phyloP scores from a whole-genome alignment of 495 filamentous ascomycete species.

The Penicillium macrosclerotiorum region DNA sequence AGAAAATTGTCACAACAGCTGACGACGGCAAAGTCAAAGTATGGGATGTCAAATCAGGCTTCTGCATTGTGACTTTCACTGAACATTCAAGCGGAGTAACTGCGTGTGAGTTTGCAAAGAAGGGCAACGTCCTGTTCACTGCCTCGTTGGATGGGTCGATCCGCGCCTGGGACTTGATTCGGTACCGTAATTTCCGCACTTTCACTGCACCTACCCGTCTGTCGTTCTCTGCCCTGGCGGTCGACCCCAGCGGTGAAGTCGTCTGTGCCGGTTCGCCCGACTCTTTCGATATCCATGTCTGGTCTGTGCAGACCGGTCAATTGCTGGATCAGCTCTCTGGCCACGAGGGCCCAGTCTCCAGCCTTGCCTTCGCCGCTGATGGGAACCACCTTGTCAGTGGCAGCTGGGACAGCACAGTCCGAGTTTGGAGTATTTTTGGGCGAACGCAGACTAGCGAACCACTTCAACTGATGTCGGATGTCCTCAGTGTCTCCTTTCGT shows the following conservation, averaged over 20 bases:
- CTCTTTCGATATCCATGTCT: conserved; percentile 95
- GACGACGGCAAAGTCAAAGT: conserved; percentile 98
- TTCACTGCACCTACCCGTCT: conserved; percentile 90
- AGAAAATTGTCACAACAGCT: conserved; percentile 85
- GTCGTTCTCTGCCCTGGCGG: conserved; percentile 88
- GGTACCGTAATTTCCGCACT: conserved; percentile 94
- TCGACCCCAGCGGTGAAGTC: conserved; percentile 95
- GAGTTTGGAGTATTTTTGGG: conserved; percentile 92
- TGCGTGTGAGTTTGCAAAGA: conserved; percentile 91
- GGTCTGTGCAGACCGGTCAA: conserved; percentile 97
- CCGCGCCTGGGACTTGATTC: conserved; percentile 92
- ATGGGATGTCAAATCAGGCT: conserved; percentile 94
- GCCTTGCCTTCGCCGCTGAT: conserved; percentile 82
- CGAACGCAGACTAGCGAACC: conserved; percentile 94
- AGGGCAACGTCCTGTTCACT: conserved; percentile 92
- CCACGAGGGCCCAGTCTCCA: conserved; percentile 89
- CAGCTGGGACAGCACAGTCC: conserved; percentile 92
- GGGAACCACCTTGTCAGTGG: conserved; percentile 81
- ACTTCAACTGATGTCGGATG: conserved; percentile 82
- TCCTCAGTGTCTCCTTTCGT: conserved; percentile 81
- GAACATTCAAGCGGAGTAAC: conserved; percentile 95
- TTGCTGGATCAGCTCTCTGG: conserved; percentile 86
- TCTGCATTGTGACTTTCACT: conserved; percentile 96
- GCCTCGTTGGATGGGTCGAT: conserved; percentile 91
- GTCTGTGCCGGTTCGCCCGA: conserved; percentile 93